phyloP scores from a whole-genome alignment of 75 land plant species.

The Selaginella tamariscina region DNA sequence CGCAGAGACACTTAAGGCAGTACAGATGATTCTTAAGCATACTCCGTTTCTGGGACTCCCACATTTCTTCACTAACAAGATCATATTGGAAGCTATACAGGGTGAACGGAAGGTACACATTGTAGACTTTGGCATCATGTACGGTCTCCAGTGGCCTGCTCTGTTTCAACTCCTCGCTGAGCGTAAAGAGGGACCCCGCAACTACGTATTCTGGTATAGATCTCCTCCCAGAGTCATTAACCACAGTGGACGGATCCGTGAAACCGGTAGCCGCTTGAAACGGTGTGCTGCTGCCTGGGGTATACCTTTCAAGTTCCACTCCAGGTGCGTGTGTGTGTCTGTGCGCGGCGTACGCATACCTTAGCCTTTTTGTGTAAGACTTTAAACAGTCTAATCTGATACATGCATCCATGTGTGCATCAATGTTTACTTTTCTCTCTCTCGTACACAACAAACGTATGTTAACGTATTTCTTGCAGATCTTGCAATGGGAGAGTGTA shows the following conservation, averaged over 20 bases:
- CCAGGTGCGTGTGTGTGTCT: too few species aligned
- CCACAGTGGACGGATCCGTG: background rate
- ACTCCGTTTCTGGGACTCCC: constrained; percentile 6
- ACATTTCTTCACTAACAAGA: constrained; percentile 1
- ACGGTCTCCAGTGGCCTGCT: constrained; percentile 4
- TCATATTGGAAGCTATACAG: background rate
- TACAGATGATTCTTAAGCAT: background rate
- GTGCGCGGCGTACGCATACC: too few species aligned
- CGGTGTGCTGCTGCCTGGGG: background rate
- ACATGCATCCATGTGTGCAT: too few species aligned
- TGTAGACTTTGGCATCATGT: constrained; percentile 9
- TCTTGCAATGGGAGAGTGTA: constrained; percentile 1
- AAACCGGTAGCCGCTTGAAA: background rate
- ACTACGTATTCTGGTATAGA: background rate
- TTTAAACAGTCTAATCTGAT: too few species aligned
- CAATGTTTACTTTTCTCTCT: too few species aligned
- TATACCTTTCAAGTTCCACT: background rate
- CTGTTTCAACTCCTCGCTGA: background rate
- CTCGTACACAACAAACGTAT: too few species aligned
- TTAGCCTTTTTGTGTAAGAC: too few species aligned
- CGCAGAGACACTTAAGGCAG: background rate
- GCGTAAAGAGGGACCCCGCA: background rate
- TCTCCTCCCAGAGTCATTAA: background rate
- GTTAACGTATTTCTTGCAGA: too few species aligned
- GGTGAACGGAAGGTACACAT: background rate